Conservation (phyloP, 140 eudicot species). For the Bidens hawaiensis region DNA sequence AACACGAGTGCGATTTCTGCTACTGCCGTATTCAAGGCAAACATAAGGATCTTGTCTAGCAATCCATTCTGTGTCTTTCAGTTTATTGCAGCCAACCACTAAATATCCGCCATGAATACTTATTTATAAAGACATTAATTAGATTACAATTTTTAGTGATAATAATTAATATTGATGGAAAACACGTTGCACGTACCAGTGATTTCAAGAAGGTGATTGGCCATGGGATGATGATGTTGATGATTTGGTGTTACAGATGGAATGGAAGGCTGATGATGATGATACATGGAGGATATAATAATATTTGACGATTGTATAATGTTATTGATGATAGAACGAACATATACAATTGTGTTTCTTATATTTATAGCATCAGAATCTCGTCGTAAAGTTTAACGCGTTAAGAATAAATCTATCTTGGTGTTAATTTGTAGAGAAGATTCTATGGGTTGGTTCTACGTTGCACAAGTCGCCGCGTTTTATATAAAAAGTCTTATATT, state of each 20-base stretch:
- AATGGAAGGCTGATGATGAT: constrained; percentile 10
- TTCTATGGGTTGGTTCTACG: too few species aligned
- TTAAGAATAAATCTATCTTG: too few species aligned
- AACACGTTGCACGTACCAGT: constrained; percentile 60
- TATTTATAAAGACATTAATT: too few species aligned
- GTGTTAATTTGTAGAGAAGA: too few species aligned
- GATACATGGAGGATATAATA: constrained; percentile 7
- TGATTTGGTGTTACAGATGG: constrained; percentile 13
- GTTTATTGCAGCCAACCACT: constrained; percentile 69
- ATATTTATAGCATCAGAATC: not conserved
- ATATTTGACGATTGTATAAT: too few species aligned
- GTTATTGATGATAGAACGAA: not conserved
- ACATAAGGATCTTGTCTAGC: constrained; percentile 94
- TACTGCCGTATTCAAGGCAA: constrained; percentile 66
- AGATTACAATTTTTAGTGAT: too few species aligned
- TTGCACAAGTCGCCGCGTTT: too few species aligned
- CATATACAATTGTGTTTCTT: too few species aligned
- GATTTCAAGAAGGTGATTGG: constrained; percentile 69
- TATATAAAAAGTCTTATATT: too few species aligned
- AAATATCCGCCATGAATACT: constrained; percentile 9
- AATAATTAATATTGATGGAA: too few species aligned
- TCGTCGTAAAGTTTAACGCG: too few species aligned
- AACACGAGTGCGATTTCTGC: constrained; percentile 62
- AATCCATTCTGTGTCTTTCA: constrained; percentile 89
- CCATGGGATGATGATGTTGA: constrained; percentile 22